Conservation (phyloP, 2,329 filamentous ascomycete species). For the Phialophora macrospora region DNA sequence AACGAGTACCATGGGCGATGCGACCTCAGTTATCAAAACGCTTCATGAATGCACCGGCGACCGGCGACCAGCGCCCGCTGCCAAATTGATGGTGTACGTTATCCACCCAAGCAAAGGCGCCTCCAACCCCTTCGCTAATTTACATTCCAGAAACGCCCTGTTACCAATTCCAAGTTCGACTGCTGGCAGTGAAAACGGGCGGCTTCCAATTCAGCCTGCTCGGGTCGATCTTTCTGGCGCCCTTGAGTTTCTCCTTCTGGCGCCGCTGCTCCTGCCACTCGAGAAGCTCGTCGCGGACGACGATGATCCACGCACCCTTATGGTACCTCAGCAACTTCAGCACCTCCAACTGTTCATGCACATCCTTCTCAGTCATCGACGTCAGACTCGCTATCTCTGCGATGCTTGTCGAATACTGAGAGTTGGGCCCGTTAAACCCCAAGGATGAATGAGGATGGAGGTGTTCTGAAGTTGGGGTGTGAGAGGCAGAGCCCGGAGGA, state of each 20-base stretch:
- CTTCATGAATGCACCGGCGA: background rate
- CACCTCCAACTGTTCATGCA: conserved; percentile 91
- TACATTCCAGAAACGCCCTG: background rate
- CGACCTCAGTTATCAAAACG: background rate
- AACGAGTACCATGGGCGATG: background rate
- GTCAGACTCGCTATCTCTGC: conserved; percentile 78
- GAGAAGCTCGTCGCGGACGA: conserved; percentile 82
- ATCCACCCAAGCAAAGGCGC: conserved; percentile 4
- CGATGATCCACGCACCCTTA: conserved; percentile 95
- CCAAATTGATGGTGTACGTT: conserved; percentile 11
- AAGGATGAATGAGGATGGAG: conserved; percentile 35
- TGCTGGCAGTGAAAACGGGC: conserved; percentile 87
- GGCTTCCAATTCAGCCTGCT: conserved; percentile 90
- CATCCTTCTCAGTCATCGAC: conserved; percentile 97
- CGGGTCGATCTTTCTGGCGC: conserved; percentile 74
- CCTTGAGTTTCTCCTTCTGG: conserved; percentile 80
- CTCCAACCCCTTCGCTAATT: conserved; percentile 20
- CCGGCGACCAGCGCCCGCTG: background rate
- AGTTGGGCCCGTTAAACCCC: conserved; percentile 26
- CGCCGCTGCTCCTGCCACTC: conserved; percentile 70
- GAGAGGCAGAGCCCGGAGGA: conserved; percentile 33
- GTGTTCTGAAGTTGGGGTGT: conserved; percentile 37
- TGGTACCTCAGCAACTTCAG: conserved; percentile 95
- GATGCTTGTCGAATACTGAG: conserved; percentile 67
- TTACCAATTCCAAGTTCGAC: conserved; percentile 93